These are phyloP conservation scores for Lycium barbarum DNA, from an alignment of 257 asterid genomes.

Conservation along the genomic window DNA sequence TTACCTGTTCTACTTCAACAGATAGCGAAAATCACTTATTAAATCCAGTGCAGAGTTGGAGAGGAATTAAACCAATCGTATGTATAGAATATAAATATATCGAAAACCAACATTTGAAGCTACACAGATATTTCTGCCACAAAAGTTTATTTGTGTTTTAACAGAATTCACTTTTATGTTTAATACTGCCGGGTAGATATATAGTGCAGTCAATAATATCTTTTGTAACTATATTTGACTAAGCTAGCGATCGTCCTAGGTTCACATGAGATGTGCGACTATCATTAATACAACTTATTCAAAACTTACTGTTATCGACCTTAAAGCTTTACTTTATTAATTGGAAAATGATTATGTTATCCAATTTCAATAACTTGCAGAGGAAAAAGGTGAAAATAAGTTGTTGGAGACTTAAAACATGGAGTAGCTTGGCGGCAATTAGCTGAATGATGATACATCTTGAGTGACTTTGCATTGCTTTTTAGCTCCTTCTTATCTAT, in stretches of 20 bases:
- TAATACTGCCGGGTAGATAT: not conserved
- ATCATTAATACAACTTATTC: not conserved
- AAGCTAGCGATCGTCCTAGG: not conserved
- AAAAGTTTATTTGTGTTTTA: not conserved
- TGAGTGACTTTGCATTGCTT: not conserved
- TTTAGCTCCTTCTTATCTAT: not conserved
- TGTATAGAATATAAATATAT: not conserved
- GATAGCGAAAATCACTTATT: not conserved
- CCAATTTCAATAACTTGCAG: slow-evolving; percentile 23
- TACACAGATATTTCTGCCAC: not conserved
- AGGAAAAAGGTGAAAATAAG: slow-evolving; percentile 26
- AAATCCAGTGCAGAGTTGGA: not conserved
- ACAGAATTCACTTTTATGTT: not conserved
- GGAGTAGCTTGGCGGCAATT: slow-evolving; percentile 27
- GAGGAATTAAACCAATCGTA: not conserved
- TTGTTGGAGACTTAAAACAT: slow-evolving; percentile 23
- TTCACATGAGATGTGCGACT: not conserved
- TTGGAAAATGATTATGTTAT: not conserved
- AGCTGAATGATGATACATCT: not conserved
- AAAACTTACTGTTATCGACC: not conserved
- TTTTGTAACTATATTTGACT: not conserved
- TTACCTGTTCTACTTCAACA: not conserved
- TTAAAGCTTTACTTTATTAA: not conserved
- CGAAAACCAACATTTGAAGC: not conserved
- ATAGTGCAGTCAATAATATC: not conserved